phyloP scores from a whole-genome alignment of 2,329 filamentous ascomycete species.

The Hymenoscyphus repandus region DNA sequence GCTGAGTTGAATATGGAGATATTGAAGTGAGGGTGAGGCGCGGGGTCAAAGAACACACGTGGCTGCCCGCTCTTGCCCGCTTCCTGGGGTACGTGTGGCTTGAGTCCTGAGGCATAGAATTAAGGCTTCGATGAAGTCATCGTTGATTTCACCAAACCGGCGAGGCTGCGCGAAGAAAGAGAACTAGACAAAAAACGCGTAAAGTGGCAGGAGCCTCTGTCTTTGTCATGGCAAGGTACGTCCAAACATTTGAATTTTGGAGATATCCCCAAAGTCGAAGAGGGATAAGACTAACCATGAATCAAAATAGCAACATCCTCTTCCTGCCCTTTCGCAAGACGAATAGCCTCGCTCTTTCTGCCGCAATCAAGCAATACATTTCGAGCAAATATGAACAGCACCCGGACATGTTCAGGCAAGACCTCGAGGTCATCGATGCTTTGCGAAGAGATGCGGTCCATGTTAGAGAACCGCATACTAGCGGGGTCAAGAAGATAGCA shows the following conservation, averaged over 20 bases:
- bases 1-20: too few relatives aligned
- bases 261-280: not conserved
- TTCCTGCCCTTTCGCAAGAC: conserved; percentile 75
- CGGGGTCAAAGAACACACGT: too few relatives aligned
- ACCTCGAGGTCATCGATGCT: conserved; percentile 80
- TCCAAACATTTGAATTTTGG: too few relatives aligned
- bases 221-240: conserved; percentile 6
- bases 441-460: conserved; percentile 83
- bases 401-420: conserved; percentile 89
- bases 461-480: conserved; percentile 80
- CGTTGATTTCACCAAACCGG: not conserved
- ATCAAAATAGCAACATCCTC: conserved; percentile 28
- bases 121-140: conserved; percentile 10
- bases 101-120: not conserved
- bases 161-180: not conserved
- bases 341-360: conserved; percentile 69
- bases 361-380: conserved; percentile 89
- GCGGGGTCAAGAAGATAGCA: conserved; percentile 82
- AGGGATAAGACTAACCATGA: conserved; percentile 2
- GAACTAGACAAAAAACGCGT: not conserved
- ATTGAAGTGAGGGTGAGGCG: too few relatives aligned
- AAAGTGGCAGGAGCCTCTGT: not conserved
- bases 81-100: too few relatives aligned
- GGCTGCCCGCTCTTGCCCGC: too few relatives aligned
- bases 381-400: conserved; percentile 98